Evolutionary conservation across 768 basidiomycete genomes (phyloP), one percentile per base, ranked within the genome.

Genomic region (Podaxis sp.): DNA sequence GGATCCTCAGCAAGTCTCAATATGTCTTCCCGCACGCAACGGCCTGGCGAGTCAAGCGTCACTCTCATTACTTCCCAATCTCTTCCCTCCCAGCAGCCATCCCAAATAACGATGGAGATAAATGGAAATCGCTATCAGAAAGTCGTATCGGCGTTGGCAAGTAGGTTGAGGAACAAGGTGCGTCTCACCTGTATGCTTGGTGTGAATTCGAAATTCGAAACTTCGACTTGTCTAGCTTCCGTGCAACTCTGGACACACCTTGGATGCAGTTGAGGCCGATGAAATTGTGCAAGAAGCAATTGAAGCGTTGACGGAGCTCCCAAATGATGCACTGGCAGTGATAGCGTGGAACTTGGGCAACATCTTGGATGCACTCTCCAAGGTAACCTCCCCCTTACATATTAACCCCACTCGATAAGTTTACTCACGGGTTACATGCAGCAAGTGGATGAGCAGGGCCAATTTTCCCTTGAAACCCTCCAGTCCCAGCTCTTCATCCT

Each of bases 401-500:
- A 3, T 24, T 27, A 24, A 7, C n/a, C 19, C 27, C 19, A 29
- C 27, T 19, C n/a, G 17, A 46, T 7, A 9, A 22, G 33, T 33
- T 33, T 72, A 64, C 51, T 53, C 49, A 57, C 50, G 40, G 22
- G 55, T 57, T 33, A 49, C 55, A 17, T 50, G 63, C 66, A 88
- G 81, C 88, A 86, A 77, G 76, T 79, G 64, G 84, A 86, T 67
- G 65, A 74, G n/a, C 75, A 79, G 25, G 85, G 84, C 1, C 76
- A 79, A 58, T 75, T 83, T 61, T 78, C 87, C 2, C 78, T 91
- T 17, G 89, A 93, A 60, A 83, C 89, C 47, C 81, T 94, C 3
- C 93, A 96, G 70, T 95, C 94, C 0, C 91, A 95, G 71, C 79
- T 96, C 1, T 93, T 92, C 67, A 75, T 96, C 41, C 80, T 95